Base-by-base conservation (phyloP, 192 early-diverging fungal species). In the Coemansia erecta region DNA sequence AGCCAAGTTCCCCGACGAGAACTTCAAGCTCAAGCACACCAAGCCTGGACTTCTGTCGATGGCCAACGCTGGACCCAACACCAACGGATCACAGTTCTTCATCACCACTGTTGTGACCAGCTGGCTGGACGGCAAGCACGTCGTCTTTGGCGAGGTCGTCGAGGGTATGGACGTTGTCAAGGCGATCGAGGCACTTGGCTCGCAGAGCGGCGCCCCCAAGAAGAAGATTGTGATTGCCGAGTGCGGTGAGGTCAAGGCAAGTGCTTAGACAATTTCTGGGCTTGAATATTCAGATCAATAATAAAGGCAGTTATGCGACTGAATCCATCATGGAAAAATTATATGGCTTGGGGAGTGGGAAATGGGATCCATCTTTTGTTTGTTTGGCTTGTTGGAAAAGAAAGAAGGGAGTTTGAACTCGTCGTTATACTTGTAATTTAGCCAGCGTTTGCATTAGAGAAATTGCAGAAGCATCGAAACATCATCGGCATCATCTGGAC, bases 31-130 rank as follows among this genome's bases (percentile, higher is more conserved):
- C 50, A 85, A 83, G 74, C 90, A 90, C 58, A 85, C 83, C 12
- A 67, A 64, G 26, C 83, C 86, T 14, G 85, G 87, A 60, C 70
- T 88, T 22, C 63, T 91, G 35, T 90, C 88, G 14, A 90, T 92
- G 90, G 90, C 91, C 57, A 92, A 92, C 46, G 88, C 90, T 26
- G 91, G 90, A 6, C 53, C 66, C 22, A 83, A 84, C 39, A 92
- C 90, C 53, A 92, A 92, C 56, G 91, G 91, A 24, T 91, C 89
- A 44, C 91, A 92, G 73, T 91, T 91, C 76, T 91, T 92, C 41
- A 84, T 91, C 53, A 89, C 86, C 18, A 90, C 89, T 12, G 83
- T 82, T 1, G 66, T 72, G 12, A 87, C 87, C 21, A 80, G 86
- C 48, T 90, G 90, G 81, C 83, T 92, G 58, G 87, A 92, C 53